Percentiles rank a stretch among this genome's conserved stretches.
phyloP scores from a whole-genome alignment of 345 rosid genomes.

The Ceriops decandra region DNA sequence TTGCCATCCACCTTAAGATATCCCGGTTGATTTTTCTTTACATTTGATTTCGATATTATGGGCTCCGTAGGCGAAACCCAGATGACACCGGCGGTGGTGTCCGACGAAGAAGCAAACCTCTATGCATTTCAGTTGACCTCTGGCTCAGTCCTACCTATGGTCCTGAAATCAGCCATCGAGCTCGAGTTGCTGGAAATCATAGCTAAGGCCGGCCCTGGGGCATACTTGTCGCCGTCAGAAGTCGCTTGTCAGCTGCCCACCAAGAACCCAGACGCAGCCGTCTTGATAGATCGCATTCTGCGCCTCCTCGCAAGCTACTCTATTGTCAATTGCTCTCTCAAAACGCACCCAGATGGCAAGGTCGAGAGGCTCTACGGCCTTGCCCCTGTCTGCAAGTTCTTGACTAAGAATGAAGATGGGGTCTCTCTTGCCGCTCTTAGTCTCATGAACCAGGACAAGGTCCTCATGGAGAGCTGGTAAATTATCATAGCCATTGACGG shows the following conservation, averaged over 20 bases:
- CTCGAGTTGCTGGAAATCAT: constrained; percentile 86
- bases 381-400: constrained; percentile 80
- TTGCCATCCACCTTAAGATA: too few relatives aligned
- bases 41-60: constrained; percentile 26
- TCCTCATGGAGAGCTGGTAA: constrained; percentile 95
- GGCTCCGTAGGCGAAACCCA: constrained; percentile 65
- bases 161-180: constrained; percentile 79
- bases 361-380: constrained; percentile 61
- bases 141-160: constrained; percentile 81
- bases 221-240: constrained; percentile 52
- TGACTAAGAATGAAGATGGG: constrained; percentile 77
- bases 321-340: constrained; percentile 48
- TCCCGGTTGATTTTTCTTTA: not conserved
- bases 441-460: constrained; percentile 86
- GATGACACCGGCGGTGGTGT: constrained; percentile 60
- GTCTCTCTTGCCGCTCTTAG: constrained; percentile 62
- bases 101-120: constrained; percentile 67
- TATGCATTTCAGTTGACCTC: constrained; percentile 73
- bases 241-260: constrained; percentile 69
- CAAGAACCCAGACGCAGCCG: constrained; percentile 67
- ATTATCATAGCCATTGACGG: not conserved
- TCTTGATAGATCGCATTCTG: constrained; percentile 69
- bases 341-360: constrained; percentile 37
- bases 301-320: constrained; percentile 69
- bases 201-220: constrained; percentile 52